Evolutionary conservation across 1,139 yeast species (phyloP).

Genomic region (Kluyveromyces sp.): DNA sequence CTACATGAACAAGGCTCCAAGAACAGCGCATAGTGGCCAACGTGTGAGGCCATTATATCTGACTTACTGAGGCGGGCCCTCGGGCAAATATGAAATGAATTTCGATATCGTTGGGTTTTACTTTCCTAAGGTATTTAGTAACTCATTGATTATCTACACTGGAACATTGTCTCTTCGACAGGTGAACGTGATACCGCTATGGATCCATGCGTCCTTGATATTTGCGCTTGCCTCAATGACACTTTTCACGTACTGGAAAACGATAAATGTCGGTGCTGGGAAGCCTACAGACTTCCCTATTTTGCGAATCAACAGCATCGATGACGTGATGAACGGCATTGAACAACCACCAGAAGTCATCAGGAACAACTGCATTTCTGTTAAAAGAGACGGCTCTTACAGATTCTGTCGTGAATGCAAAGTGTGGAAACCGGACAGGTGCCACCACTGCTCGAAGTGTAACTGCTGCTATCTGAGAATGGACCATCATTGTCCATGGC

Average conservation of each 20-base stretch:
- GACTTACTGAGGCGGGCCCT: too few species aligned
- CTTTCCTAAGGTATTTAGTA: slow-evolving; percentile 25
- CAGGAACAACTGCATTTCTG: slow-evolving; percentile 33
- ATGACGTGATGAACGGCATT: slow-evolving; percentile 27
- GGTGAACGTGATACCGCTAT: slow-evolving; percentile 14
- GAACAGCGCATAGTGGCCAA: too few species aligned
- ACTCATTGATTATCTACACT: slow-evolving; percentile 21
- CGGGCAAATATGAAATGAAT: slow-evolving; percentile 1
- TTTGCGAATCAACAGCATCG: slow-evolving; percentile 29
- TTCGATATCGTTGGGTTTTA: slow-evolving; percentile 1
- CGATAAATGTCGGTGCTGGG: slow-evolving; percentile 57
- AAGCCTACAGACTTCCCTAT: slow-evolving; percentile 48
- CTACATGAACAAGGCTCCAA: too few species aligned
- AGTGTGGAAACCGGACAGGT: slow-evolving; percentile 90
- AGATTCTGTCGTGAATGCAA: slow-evolving; percentile 66
- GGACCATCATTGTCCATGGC: slow-evolving; percentile 99
- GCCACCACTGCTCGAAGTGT: slow-evolving; percentile 82
- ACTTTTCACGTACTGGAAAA: slow-evolving; percentile 45
- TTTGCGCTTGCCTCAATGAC: slow-evolving; percentile 12
- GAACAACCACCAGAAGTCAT: slow-evolving; percentile 37
- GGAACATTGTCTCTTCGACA: slow-evolving; percentile 14
- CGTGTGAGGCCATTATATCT: too few species aligned
- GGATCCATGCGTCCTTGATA: slow-evolving; percentile 8
- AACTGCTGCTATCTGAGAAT: slow-evolving; percentile 62
- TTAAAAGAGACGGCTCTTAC: slow-evolving; percentile 39